phyloP scores from a whole-genome alignment of 495 filamentous ascomycete genomes.

The Lasiosphaeriaceae sp. region DNA sequence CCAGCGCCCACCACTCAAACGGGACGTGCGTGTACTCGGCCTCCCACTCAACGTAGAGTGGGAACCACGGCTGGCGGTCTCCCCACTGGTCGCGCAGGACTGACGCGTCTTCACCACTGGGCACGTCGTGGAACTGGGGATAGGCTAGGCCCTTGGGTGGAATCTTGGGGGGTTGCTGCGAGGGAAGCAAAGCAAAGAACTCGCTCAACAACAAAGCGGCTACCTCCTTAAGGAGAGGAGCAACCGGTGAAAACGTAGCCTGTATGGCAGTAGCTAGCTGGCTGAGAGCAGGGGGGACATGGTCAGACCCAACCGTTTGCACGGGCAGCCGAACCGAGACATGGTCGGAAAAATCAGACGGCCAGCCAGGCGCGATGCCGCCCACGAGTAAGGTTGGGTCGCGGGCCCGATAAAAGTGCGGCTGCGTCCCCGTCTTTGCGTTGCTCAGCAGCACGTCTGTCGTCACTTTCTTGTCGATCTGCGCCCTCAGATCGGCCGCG shows the following conservation, averaged over 20 bases:
- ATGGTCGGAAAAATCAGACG: slow-evolving; percentile 38
- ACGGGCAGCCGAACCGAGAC: slow-evolving; percentile 29
- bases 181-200: background rate
- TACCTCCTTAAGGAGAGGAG: background rate
- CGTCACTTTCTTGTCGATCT: background rate
- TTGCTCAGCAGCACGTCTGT: background rate
- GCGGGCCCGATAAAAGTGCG: slow-evolving; percentile 24
- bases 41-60: slow-evolving; percentile 54
- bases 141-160: background rate
- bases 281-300: background rate
- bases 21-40: slow-evolving; percentile 47
- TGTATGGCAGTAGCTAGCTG: background rate
- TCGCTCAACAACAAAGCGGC: background rate
- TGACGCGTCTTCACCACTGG: background rate
- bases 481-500: background rate
- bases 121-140: background rate
- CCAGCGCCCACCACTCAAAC: slow-evolving; percentile 28
- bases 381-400: slow-evolving; percentile 49
- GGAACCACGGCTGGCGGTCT: slow-evolving; percentile 27
- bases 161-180: background rate
- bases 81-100: background rate
- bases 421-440: slow-evolving; percentile 12
- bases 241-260: background rate
- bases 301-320: slow-evolving; percentile 16
- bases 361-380: slow-evolving; percentile 43